Base-by-base conservation (phyloP, 495 filamentous ascomycete species). In the Xylaria telfairii region DNA sequence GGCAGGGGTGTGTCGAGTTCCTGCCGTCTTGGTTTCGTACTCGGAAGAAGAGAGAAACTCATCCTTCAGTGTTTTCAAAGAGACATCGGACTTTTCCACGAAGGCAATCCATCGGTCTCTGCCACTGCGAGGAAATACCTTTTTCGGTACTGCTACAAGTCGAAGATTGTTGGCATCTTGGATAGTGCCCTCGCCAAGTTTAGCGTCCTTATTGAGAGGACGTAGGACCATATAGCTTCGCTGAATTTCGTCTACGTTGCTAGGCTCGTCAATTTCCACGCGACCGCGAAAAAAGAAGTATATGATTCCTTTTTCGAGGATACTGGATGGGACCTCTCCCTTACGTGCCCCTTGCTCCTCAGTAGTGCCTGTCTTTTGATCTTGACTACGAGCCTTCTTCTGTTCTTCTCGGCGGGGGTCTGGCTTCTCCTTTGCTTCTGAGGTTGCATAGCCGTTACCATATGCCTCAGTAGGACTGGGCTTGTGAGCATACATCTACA, bases 221-320 rank as follows among this genome's bases (percentile, higher is more conserved):
- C 92, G 90, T 2, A 98, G 87, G 39, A 97, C 85, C 69, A 97
- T 89, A 80, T 93, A 96, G 74, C 87, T 93, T 69, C 93, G 91
- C 28, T 92, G 88, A 49, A 97, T 86, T 39, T 97, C 94, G 46
- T 83, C 76, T 9, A 94, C 80, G 68, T 85, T 80, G n/a, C 90
- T 85, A 12, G 95, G 91, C 13, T 93, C 87, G 15, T 93, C 87
- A 24, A 92, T 85, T 66, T 87, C 87, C 64, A 97, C 93, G 30
- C 93, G 90, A 12, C 88, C 88, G 51, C 94, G 90, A 77, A 90
- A 91, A 84, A 97, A 97, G 87, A 97, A 97, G 84, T 97, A 97
- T 72, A 98, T 92, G 72, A 97, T 87, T 3, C 95, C 95, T 73
- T 97, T 97, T 75, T 98, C 95, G 13, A 97, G 84, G 34, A 96